phyloP scores from a whole-genome alignment of 106 monocot species.

The Chionographis japonica region DNA sequence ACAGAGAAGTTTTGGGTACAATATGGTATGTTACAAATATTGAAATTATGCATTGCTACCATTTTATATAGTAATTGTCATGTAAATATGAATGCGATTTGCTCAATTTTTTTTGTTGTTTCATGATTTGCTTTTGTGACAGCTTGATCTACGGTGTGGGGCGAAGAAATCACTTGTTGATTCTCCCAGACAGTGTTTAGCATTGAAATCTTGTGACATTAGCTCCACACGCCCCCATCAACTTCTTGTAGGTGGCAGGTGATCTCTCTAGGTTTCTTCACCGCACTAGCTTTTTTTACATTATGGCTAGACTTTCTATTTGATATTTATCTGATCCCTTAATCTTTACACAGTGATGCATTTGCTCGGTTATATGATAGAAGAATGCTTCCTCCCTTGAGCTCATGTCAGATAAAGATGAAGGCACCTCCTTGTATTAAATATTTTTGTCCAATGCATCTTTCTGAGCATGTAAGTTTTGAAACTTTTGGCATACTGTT shows the following conservation, averaged over 20 bases:
- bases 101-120: not conserved
- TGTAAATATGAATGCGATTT: no score
- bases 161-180: constrained; percentile 79
- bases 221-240: constrained; percentile 90
- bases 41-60: no score
- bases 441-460: constrained; percentile 90
- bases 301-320: no score
- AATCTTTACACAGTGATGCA: constrained; percentile 70
- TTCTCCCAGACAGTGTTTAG: constrained; percentile 63
- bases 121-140: constrained; percentile 3
- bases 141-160: constrained; percentile 91
- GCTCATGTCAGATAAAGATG: constrained; percentile 55
- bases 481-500: not conserved
- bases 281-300: not conserved
- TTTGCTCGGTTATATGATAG: constrained; percentile 95
- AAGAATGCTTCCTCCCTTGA: constrained; percentile 90
- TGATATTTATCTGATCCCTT: not conserved
- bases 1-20: no score
- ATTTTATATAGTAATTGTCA: no score
- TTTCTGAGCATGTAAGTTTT: constrained; percentile 79
- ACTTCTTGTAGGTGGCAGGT: constrained; percentile 98
- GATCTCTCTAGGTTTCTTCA: not conserved
- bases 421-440: constrained; percentile 75
- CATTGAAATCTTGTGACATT: constrained; percentile 92
- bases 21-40: no score